Percentiles rank a stretch among this genome's conserved stretches.
Conservation (phyloP, 345 rosid species). For the Gossypium anomalum region DNA sequence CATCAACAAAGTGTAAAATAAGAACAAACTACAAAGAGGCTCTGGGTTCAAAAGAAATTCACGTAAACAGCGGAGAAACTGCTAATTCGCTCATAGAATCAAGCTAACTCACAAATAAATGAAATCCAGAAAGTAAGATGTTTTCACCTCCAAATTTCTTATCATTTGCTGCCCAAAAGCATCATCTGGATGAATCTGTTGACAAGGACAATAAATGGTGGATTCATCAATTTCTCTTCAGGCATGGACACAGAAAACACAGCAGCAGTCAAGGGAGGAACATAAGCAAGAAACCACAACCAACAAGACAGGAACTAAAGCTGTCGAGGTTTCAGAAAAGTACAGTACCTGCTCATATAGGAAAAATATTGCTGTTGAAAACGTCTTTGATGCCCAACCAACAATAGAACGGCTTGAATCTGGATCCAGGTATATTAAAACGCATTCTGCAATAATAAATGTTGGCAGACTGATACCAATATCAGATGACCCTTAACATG, state of each 20-base stretch:
- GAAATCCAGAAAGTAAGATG: slow-evolving; percentile 13
- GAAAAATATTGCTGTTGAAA: slow-evolving; percentile 80
- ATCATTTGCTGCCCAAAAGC: slow-evolving; percentile 99
- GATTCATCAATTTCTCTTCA: slow-evolving; percentile 5
- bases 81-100: neutral
- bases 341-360: slow-evolving; percentile 78
- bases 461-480: slow-evolving; percentile 74
- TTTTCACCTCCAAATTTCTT: slow-evolving; percentile 81
- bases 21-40: neutral
- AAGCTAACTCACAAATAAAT: slow-evolving; percentile 4
- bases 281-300: slow-evolving; percentile 10
- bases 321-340: slow-evolving; percentile 18
- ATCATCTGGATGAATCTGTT: slow-evolving; percentile 92
- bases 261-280: slow-evolving; percentile 6
- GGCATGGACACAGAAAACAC: neutral
- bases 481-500: neutral
- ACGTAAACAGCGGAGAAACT: neutral
- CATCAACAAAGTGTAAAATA: slow-evolving; percentile 1
- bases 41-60: neutral
- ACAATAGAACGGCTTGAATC: slow-evolving; percentile 73
- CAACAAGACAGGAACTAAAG: neutral
- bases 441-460: slow-evolving; percentile 97
- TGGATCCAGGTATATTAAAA: slow-evolving; percentile 93
- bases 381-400: slow-evolving; percentile 71
- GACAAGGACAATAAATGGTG: slow-evolving; percentile 22